Base-by-base conservation (phyloP, 2,329 filamentous ascomycete genomes). In the Amylocarpus encephaloides region DNA sequence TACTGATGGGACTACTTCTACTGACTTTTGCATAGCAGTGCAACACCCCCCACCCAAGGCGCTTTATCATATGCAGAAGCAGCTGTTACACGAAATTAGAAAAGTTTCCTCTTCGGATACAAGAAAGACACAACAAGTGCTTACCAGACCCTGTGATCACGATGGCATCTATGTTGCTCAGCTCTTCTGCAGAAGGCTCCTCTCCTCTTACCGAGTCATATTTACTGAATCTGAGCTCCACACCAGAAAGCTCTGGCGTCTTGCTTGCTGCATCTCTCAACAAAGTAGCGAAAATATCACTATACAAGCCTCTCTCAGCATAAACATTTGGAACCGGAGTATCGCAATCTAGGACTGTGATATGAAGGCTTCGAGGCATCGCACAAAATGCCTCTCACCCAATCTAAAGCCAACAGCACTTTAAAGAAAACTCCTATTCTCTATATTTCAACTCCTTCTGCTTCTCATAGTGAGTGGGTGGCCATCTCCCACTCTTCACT, bases 141-240 rank as follows among this genome's bases (percentile, higher is more conserved):
- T 46, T 51, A 59, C 58, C 65, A 1, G 70, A 69, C 16, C 71
- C 70, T 10, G 66, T 69, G 51, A 73, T 63, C 2, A 73, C 53
- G 1, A 73, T 56, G 3, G 65, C 66, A 49, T 72, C 64, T 29
- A 69, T 59, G 3, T 62, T 56, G 4, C 59, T 45, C 3, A 67
- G 46, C 5, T 55, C 51, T 18, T 53, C 43, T 0, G 56, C 58
- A 0, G 47, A 13, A 0, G 71, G 71, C 41, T 70, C 70, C 48
- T 70, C 59, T 7, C 63, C 62, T 7, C 54, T 58, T 9, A 66
- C 58, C 7, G 67, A 64, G 46, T 73, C 62, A 59, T 67, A 71
- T 22, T 67, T 64, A 11, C 57, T 60, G 0, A 66, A 67, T 18
- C 60, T 40, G 26, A 56, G 30, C 30, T 51, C 46, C 42, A 57